Evolutionary conservation across 306 rosid genomes (phyloP).

Genomic region (Datisca glomerata): DNA sequence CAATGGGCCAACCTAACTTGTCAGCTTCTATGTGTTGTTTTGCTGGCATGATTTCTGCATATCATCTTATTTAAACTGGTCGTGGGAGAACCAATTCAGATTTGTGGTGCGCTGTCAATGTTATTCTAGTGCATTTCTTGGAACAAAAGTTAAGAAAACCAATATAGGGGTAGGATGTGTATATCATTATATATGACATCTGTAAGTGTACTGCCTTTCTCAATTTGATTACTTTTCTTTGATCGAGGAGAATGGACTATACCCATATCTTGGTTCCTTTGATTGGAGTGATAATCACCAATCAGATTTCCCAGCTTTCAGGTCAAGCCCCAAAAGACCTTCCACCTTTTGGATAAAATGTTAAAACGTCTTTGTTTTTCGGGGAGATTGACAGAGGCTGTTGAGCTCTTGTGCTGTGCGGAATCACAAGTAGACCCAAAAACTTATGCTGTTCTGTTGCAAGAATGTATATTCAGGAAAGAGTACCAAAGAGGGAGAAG

Average conservation of each 20-base stretch:
- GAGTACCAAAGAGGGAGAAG: slow-evolving; percentile 39
- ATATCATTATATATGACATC: background rate
- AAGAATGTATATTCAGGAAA: slow-evolving; percentile 66
- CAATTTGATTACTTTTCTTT: slow-evolving; percentile 1
- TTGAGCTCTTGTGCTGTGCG: slow-evolving; percentile 38
- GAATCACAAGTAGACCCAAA: slow-evolving; percentile 22
- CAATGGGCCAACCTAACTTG: too few relatives aligned
- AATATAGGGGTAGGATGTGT: background rate
- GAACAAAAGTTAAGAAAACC: background rate
- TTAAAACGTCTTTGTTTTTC: slow-evolving; percentile 40
- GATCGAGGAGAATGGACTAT: slow-evolving; percentile 7
- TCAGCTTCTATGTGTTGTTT: too few relatives aligned
- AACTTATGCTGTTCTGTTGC: slow-evolving; percentile 60
- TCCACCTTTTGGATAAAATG: slow-evolving; percentile 31
- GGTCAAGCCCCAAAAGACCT: slow-evolving; percentile 30
- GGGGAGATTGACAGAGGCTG: slow-evolving; percentile 47
- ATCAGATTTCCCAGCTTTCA: slow-evolving; percentile 66
- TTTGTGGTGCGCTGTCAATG: background rate
- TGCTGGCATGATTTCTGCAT: too few relatives aligned
- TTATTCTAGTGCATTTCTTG: background rate
- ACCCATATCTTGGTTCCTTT: slow-evolving; percentile 14
- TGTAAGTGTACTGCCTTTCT: background rate
- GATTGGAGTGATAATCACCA: slow-evolving; percentile 23
- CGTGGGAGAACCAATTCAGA: too few relatives aligned
- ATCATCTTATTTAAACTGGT: too few relatives aligned